Conservation (phyloP, 2,329 filamentous ascomycete species). For the Epichloe baconii region DNA sequence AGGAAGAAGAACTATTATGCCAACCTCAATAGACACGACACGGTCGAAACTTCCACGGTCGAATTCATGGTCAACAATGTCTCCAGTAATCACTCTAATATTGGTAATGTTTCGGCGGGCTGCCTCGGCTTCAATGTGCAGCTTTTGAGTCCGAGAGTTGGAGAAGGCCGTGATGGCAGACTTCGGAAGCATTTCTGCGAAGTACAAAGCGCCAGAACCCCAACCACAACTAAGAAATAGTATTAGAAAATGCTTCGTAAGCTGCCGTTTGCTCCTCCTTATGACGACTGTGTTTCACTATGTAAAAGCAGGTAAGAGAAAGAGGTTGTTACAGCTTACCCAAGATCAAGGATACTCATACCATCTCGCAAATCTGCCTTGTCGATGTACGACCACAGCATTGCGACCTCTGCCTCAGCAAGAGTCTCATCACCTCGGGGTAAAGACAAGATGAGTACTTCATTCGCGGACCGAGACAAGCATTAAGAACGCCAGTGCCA, state of each 20-base stretch:
- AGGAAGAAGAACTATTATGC: background rate
- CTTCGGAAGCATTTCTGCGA: constrained; percentile 51
- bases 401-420: constrained; percentile 51
- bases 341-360: constrained; percentile 49
- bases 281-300: background rate
- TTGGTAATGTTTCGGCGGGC: constrained; percentile 43
- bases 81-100: constrained; percentile 50
- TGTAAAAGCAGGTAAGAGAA: background rate
- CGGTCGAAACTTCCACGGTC: constrained; percentile 44
- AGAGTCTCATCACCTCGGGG: constrained; percentile 47
- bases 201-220: constrained; percentile 52
- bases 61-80: constrained; percentile 55
- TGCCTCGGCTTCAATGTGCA: constrained; percentile 50
- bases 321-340: constrained; percentile 26
- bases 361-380: constrained; percentile 46
- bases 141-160: constrained; percentile 56
- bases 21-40: constrained; percentile 49
- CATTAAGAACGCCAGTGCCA: constrained; percentile 47
- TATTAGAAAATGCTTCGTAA: background rate
- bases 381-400: constrained; percentile 50
- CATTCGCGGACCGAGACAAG: constrained; percentile 54
- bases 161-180: constrained; percentile 53
- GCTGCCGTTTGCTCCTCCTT: background rate
- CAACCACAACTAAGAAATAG: constrained; percentile 45
- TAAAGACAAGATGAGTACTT: constrained; percentile 61